These are phyloP conservation scores for Cercophora sp. DNA, from an alignment of 495 filamentous ascomycete species.

Conservation along the genomic window DNA sequence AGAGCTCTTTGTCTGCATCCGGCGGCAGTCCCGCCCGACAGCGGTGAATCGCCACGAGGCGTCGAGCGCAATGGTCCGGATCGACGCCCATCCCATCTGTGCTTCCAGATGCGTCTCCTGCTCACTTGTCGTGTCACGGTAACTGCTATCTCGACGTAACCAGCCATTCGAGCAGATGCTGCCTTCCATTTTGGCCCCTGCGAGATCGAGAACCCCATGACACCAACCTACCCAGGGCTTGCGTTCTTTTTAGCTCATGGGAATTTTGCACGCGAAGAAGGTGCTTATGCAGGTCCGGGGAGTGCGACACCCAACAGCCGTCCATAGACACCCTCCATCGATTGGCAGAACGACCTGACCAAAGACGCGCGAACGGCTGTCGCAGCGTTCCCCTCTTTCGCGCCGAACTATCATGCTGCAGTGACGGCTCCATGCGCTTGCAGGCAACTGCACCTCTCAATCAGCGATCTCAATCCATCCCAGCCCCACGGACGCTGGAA, in stretches of 20 bases:
- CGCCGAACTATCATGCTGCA: too few relatives aligned
- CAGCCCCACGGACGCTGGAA: neutral
- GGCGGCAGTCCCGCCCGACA: too few relatives aligned
- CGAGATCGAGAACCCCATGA: neutral
- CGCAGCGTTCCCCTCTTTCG: too few relatives aligned
- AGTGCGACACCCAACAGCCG: neutral
- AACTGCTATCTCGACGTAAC: neutral
- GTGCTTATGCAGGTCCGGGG: slow-evolving; percentile 4
- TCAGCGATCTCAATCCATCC: neutral
- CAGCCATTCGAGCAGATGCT: too few relatives aligned
- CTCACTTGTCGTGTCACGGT: too few relatives aligned
- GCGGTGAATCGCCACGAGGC: too few relatives aligned
- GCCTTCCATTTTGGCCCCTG: neutral
- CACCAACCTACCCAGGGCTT: neutral
- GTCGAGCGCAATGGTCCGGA: too few relatives aligned
- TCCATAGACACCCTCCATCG: neutral
- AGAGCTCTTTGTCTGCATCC: too few relatives aligned
- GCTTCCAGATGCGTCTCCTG: too few relatives aligned
- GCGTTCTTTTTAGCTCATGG: neutral
- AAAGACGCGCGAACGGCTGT: too few relatives aligned
- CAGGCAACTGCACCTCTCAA: neutral
- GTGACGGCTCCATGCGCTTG: too few relatives aligned
- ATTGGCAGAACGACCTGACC: neutral
- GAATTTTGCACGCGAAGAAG: neutral
- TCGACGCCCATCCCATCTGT: too few relatives aligned